Percentiles rank a stretch among this genome's conserved stretches.
Conservation (phyloP, 139 green algal genomes). For the Zygnema circumcarinatum region DNA sequence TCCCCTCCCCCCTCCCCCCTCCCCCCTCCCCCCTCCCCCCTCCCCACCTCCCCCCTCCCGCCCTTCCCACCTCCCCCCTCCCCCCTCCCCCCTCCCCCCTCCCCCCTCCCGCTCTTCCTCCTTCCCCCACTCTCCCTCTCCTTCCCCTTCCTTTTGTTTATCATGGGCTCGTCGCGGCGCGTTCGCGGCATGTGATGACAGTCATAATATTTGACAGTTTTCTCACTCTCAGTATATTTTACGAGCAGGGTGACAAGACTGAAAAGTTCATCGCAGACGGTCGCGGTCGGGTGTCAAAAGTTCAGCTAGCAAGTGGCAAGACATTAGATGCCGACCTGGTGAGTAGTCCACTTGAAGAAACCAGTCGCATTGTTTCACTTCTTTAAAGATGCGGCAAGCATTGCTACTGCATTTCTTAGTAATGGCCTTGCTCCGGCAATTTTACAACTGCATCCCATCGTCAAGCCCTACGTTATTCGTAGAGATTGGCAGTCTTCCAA, state of each 20-base stretch:
- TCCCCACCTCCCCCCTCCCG: background rate
- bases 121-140: background rate
- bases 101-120: background rate
- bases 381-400: too few relatives aligned
- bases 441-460: too few relatives aligned
- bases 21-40: background rate
- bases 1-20: background rate
- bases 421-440: too few relatives aligned
- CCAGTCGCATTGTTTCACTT: too few relatives aligned
- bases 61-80: background rate
- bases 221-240: too few relatives aligned
- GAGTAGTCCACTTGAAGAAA: too few relatives aligned
- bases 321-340: slow-evolving; percentile 73
- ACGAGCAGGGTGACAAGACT: slow-evolving; percentile 6
- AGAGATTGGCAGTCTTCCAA: too few relatives aligned
- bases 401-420: too few relatives aligned
- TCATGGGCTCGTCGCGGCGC: too few relatives aligned
- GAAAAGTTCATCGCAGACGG: slow-evolving; percentile 4
- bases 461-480: too few relatives aligned
- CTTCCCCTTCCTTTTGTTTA: background rate
- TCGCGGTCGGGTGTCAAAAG: slow-evolving; percentile 17
- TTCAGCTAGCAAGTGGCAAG: slow-evolving; percentile 70
- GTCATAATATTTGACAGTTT: too few relatives aligned
- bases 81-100: background rate
- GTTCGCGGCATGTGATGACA: too few relatives aligned